These are phyloP conservation scores for Pilaira anomala DNA, from an alignment of 192 early-diverging fungal genomes.

Conservation along the genomic window DNA sequence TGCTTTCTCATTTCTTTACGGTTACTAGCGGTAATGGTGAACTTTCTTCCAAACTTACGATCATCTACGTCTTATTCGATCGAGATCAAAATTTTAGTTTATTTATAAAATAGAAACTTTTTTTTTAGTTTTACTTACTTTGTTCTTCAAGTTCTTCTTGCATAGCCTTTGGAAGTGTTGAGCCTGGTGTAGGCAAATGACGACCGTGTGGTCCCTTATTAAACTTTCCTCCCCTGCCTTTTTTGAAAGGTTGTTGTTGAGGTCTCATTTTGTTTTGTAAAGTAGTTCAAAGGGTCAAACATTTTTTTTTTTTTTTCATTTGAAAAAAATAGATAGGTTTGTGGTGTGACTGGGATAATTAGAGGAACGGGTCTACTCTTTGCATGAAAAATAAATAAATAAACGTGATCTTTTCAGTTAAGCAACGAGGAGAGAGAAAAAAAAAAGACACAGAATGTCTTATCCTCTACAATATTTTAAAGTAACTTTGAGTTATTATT, in stretches of 20 bases:
- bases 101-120: not conserved
- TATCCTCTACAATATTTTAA: no score
- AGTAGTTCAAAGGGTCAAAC: no score
- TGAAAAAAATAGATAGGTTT: no score
- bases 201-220: not conserved
- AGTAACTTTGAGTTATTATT: no score
- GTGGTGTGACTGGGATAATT: no score
- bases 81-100: no score
- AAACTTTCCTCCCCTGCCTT: not conserved
- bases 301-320: no score
- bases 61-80: slow-evolving; percentile 40
- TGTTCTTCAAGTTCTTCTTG: slow-evolving; percentile 17
- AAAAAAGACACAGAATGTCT: no score
- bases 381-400: no score
- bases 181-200: not conserved
- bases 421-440: no score
- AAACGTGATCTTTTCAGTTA: no score
- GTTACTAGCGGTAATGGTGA: slow-evolving; percentile 42
- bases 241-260: not conserved
- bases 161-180: slow-evolving; percentile 5
- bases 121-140: not conserved
- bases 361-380: no score
- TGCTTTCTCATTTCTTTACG: slow-evolving; percentile 50
- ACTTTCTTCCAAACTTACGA: slow-evolving; percentile 47
- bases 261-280: slow-evolving; percentile 6